Evolutionary conservation across 106 monocot genomes (phyloP).

Genomic region (Phalaenopsis equestris): DNA sequence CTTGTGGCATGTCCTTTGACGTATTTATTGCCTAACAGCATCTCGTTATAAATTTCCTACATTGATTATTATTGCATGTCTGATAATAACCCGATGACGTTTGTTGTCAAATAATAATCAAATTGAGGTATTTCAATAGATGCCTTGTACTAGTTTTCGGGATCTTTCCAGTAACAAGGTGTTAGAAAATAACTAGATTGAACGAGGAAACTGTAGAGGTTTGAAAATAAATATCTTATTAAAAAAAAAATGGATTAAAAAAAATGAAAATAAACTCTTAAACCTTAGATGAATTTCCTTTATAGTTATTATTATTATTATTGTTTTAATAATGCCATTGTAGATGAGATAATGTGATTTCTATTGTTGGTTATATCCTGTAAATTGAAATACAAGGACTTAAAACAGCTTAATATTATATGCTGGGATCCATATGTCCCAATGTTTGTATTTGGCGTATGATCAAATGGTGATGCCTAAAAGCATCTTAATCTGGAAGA

Average conservation of each 20-base stretch:
- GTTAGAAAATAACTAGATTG: too few species aligned
- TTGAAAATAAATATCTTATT: not conserved
- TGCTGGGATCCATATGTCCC: too few species aligned
- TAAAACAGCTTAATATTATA: too few species aligned
- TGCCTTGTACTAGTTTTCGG: not conserved
- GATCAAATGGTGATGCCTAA: too few species aligned
- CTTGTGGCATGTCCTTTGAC: too few species aligned
- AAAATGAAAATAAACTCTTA: too few species aligned
- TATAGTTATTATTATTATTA: not conserved
- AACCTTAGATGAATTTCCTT: too few species aligned
- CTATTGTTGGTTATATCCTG: not conserved
- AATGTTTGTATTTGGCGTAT: too few species aligned
- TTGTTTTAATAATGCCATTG: not conserved
- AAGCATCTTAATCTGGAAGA: not conserved
- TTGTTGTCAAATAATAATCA: not conserved
- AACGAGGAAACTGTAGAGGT: too few species aligned
- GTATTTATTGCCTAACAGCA: too few species aligned
- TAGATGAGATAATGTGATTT: not conserved
- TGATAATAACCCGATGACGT: not conserved
- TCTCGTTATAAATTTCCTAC: too few species aligned
- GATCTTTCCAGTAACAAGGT: not conserved
- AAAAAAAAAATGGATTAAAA: not conserved
- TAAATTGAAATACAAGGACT: constrained; percentile 1
- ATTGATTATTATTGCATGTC: not conserved
- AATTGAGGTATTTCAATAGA: not conserved